Base-by-base conservation (phyloP, 495 filamentous ascomycete species). In the Talaromyces ruber region DNA sequence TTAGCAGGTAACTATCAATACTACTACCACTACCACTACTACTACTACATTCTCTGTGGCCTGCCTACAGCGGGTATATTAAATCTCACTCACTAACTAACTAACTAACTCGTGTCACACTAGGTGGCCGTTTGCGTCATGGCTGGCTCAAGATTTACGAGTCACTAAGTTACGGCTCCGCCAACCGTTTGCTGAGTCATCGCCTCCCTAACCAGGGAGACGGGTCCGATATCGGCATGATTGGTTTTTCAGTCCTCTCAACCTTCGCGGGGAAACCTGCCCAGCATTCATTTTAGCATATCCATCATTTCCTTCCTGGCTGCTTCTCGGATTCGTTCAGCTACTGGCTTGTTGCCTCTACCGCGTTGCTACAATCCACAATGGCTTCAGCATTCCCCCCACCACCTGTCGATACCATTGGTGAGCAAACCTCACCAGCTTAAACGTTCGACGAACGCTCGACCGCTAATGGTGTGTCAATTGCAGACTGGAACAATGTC, bases 401-500 rank as follows among this genome's bases (percentile, higher is more conserved):
- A 26, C 85, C 89, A 2, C 91, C 93, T 5, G 84, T 89, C 63
- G 84, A 84, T 68, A 87, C 90, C 53, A 91, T 94, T 76, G 84
- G 82, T 86, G 71, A 28, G 72, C 68, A 55, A 45, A 26, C 18
- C 24, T 18, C 29, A 50, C 16, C 24, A 50, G 37, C 60, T 57
- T 47, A 26, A 61, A 47, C 55, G 47, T 50, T 51, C 39, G 21
- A 8, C 7, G 22, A 24, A 32, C 1, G 43, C 9, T 55, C 24
- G 37, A 7, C 12, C 18, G 22, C 53, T 34, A 34, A 14, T 51
- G 18, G 8, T 58, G 12, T 59, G 30, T 53, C 54, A 18, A 8
- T 65, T 18, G 65, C 73, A 80, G 92, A 97, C 82, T 97, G 93
- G 93, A 80, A 78, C 66, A 85, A 96, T 70, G 82, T 98, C 51